Percentiles rank a stretch among this genome's conserved stretches.
These are phyloP conservation scores for Caryopteris hybrid DNA, from an alignment of 305 asterid genomes.

Conservation along the genomic window DNA sequence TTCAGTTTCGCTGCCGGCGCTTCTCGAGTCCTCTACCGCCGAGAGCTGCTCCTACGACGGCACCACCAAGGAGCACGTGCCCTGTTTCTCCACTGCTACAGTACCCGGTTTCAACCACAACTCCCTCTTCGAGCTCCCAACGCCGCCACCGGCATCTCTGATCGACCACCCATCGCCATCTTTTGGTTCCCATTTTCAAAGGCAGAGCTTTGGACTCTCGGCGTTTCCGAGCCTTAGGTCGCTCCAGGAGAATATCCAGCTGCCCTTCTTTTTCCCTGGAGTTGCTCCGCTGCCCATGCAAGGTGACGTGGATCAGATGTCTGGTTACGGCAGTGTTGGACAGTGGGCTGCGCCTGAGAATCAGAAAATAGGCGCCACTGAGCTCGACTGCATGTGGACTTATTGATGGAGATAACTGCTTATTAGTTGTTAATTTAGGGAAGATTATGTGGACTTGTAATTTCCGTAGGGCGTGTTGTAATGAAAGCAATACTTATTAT, in stretches of 20 bases:
- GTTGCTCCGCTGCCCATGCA: conserved; percentile 26
- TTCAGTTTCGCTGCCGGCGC: conserved; percentile 64
- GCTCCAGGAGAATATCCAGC: conserved; percentile 61
- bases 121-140: conserved; percentile 46
- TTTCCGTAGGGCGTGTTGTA: neutral
- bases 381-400: conserved; percentile 71
- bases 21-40: conserved; percentile 55
- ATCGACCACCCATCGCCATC: conserved; percentile 31
- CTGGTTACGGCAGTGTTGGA: too few relatives aligned
- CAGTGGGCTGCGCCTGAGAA: conserved; percentile 38
- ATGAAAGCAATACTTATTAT: too few relatives aligned
- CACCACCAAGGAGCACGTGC: conserved; percentile 90
- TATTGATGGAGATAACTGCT: conserved; percentile 18
- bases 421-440: neutral
- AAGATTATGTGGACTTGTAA: neutral
- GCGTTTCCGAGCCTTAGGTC: conserved; percentile 49
- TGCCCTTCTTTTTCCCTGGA: conserved; percentile 41
- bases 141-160: conserved; percentile 19
- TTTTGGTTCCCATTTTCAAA: conserved; percentile 24
- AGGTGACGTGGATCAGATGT: conserved; percentile 24
- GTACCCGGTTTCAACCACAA: conserved; percentile 33
- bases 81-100: conserved; percentile 94
- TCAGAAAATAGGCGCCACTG: conserved; percentile 47
- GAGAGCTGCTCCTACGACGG: conserved; percentile 54
- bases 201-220: conserved; percentile 30